Conservation (phyloP, 2,329 filamentous ascomycete genomes). For the Colletotrichum plurivorum region DNA sequence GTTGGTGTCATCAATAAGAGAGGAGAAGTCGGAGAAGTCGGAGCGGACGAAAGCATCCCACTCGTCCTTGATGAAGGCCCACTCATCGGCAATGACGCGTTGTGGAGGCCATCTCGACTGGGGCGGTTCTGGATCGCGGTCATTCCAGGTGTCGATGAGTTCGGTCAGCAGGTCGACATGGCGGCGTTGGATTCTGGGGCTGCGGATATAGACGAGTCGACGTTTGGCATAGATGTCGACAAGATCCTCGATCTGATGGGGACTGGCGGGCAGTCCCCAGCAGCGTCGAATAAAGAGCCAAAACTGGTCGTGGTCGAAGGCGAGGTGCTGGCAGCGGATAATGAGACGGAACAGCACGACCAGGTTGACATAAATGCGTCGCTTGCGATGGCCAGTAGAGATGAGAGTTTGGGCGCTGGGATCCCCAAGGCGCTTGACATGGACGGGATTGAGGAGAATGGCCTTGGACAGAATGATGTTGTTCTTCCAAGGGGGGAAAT, state of each 20-base stretch:
- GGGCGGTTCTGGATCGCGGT: neutral
- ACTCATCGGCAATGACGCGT: conserved; percentile 8
- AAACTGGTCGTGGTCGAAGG: conserved; percentile 22
- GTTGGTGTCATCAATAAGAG: neutral
- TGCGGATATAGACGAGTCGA: conserved; percentile 10
- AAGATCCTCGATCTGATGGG: neutral
- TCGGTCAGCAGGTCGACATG: conserved; percentile 20
- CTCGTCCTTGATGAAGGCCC: neutral
- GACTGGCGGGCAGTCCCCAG: neutral
- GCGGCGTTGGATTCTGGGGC: neutral
- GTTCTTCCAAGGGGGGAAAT: conserved; percentile 9
- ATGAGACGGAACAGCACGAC: conserved; percentile 31
- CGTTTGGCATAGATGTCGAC: conserved; percentile 9
- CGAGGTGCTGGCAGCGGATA: conserved; percentile 14
- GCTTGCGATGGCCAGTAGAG: conserved; percentile 1
- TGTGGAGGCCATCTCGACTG: neutral
- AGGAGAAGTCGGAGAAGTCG: neutral
- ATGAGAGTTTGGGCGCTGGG: neutral
- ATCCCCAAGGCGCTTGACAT: conserved; percentile 8
- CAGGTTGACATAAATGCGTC: conserved; percentile 22
- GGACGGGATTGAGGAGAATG: conserved; percentile 5
- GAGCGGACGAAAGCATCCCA: conserved; percentile 4
- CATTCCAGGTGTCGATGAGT: conserved; percentile 32
- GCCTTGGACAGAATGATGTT: neutral
- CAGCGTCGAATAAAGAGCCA: conserved; percentile 11